Conservation (phyloP, 2,329 filamentous ascomycete genomes). For the Fusarium hostae region DNA sequence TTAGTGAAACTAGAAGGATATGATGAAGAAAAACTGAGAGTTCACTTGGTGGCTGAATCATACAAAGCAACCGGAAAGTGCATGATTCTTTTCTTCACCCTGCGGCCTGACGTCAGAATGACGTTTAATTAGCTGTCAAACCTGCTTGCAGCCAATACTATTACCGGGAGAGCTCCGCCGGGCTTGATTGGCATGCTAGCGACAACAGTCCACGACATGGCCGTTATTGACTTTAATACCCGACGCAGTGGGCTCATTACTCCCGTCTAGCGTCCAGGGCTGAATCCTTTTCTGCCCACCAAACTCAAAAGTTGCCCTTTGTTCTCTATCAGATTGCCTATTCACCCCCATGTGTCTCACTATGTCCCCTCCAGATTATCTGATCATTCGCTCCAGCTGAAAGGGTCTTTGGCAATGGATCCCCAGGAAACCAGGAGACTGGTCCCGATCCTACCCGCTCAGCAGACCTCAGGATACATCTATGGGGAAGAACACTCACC, state of each 20-base stretch:
- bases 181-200: not conserved
- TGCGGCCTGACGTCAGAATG: not conserved
- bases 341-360: not conserved
- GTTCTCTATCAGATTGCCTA: not conserved
- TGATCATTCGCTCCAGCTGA: not conserved
- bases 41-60: too few species aligned
- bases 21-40: not conserved
- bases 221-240: not conserved
- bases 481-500: not conserved
- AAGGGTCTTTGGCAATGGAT: constrained; percentile 5
- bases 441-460: constrained; percentile 20
- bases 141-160: not conserved
- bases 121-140: not conserved
- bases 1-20: not conserved
- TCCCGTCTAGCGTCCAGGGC: not conserved
- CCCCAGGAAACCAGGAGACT: constrained; percentile 6
- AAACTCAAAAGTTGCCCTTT: not conserved
- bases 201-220: not conserved
- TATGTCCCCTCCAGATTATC: not conserved
- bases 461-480: not conserved
- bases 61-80: not conserved
- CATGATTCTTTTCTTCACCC: not conserved
- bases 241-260: not conserved
- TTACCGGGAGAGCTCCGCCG: not conserved
- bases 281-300: not conserved